Evolutionary conservation across 2,329 filamentous ascomycete genomes (phyloP).

Genomic region (Dactylellina leptospora): DNA sequence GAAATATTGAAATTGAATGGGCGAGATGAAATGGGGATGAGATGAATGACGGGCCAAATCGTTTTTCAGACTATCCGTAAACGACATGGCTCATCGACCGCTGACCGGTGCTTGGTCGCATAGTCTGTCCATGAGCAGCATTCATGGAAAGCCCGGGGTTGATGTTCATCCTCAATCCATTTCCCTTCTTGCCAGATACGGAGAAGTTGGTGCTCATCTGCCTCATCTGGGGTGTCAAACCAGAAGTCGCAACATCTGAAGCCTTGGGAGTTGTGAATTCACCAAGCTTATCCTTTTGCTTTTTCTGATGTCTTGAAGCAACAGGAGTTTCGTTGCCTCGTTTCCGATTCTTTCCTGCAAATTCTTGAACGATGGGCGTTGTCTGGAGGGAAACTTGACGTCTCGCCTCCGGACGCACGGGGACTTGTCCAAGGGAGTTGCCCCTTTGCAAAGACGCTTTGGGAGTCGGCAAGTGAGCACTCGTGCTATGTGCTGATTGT

Average conservation of each 20-base stretch:
- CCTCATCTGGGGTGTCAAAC: conserved; percentile 48
- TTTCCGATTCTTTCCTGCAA: conserved; percentile 36
- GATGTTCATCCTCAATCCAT: conserved; percentile 41
- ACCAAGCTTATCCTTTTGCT: conserved; percentile 41
- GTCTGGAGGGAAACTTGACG: conserved; percentile 8
- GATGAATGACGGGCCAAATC: no score
- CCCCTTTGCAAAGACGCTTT: conserved; percentile 15
- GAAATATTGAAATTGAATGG: no score
- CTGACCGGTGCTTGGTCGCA: conserved; percentile 37
- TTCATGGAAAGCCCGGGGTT: conserved; percentile 29
- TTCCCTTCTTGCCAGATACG: conserved; percentile 48
- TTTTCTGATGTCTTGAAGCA: conserved; percentile 39
- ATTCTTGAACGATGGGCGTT: background rate
- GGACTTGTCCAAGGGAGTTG: conserved; percentile 14
- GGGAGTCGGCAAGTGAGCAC: background rate
- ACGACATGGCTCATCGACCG: conserved; percentile 47
- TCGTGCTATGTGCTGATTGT: background rate
- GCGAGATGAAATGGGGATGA: no score
- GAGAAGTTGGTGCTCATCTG: conserved; percentile 49
- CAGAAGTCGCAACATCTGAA: conserved; percentile 38
- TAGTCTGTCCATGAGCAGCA: conserved; percentile 30
- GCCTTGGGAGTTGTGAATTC: conserved; percentile 37
- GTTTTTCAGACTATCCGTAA: conserved; percentile 20
- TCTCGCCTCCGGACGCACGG: conserved; percentile 2
- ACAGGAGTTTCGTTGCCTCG: conserved; percentile 45